Base-by-base conservation (phyloP, 352 stramenopile species). In the Pythium vanterpoolii region DNA sequence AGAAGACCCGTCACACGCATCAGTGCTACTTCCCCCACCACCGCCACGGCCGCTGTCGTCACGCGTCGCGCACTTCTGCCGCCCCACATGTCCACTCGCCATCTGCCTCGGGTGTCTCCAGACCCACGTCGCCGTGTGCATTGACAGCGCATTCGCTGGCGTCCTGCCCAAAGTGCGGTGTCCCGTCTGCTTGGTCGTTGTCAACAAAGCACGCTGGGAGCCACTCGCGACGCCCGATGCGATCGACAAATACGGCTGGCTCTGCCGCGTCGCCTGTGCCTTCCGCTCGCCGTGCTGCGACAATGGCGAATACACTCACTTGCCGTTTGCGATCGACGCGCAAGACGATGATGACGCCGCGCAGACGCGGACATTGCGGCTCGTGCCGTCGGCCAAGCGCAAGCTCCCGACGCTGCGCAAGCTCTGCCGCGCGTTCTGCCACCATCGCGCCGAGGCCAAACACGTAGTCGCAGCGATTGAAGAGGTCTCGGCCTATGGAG, bases 131-230 rank as follows among this genome's bases (percentile, higher is more conserved):
- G 16, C 51, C 19, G 23, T 73, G 13, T 31, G 71, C 5, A 62
- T 77, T 18, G 21, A 69, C 18, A 62, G 64, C 40, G 54, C 55
- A n/a, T 84, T 78, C 52, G 30, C 65, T 11, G 72, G 72, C 4
- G 65, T 76, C 16, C 43, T 84, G 28, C 67, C 74, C 27, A 74
- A 69, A 21, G 66, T 79, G 24, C 64, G 66, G 39, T 84, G 74
- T 48, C 74, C 72, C 34, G 60, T 79, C 21, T 84, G 74, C 42
- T 58, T 80, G 5, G 24, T 64, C 0, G 28, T 42, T 1, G 30
- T 81, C 4, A 77, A 77, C 62, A 71, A 67, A 31, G 28, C 51
- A 7, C 21, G 30, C 8, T 71, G 63, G 63, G 45, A 46, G 27
- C 19, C 18, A 1, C 34, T 53, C 44, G 46, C 56, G 52, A 42